phyloP scores from a whole-genome alignment of 345 rosid genomes.

The Eucalyptus lansdowneana region DNA sequence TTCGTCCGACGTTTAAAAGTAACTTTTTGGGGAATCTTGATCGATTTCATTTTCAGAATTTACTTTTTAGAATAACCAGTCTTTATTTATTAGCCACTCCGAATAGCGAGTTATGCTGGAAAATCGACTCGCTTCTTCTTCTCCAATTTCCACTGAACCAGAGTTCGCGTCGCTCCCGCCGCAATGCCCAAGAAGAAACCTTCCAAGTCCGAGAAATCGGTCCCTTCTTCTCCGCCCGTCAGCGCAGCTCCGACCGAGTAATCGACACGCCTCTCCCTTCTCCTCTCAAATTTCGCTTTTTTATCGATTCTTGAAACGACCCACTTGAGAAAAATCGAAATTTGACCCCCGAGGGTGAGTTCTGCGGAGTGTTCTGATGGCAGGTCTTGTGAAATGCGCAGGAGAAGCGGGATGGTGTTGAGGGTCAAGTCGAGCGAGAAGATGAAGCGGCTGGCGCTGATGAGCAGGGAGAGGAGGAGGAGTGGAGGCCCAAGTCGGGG shows the following conservation, averaged over 20 bases:
- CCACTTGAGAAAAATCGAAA: not conserved
- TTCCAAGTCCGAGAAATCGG: conserved; percentile 2
- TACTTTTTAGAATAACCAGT: not conserved
- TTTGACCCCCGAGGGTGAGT: not conserved
- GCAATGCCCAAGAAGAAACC: not conserved
- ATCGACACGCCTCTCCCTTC: not conserved
- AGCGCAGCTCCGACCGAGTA: not conserved
- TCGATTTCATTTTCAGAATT: not conserved
- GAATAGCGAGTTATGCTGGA: not conserved
- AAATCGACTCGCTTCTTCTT: not conserved
- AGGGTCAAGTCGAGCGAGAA: conserved; percentile 11
- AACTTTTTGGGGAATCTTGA: not conserved
- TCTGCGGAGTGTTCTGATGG: not conserved
- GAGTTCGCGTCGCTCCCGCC: not conserved
- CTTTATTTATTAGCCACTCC: not conserved
- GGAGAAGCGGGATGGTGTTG: conserved; percentile 7
- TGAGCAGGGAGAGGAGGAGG: conserved; percentile 1
- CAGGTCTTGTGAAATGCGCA: not conserved
- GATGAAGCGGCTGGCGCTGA: not conserved
- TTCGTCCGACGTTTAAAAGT: not conserved
- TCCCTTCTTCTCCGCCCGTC: conserved; percentile 1
- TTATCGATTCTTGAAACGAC: not conserved
- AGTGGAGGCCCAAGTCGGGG: conserved; percentile 2
- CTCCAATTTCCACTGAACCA: not conserved
- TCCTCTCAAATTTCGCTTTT: not conserved